Evolutionary conservation across 768 basidiomycete genomes (phyloP).

Genomic region (Holtermanniella nyarrowii): DNA sequence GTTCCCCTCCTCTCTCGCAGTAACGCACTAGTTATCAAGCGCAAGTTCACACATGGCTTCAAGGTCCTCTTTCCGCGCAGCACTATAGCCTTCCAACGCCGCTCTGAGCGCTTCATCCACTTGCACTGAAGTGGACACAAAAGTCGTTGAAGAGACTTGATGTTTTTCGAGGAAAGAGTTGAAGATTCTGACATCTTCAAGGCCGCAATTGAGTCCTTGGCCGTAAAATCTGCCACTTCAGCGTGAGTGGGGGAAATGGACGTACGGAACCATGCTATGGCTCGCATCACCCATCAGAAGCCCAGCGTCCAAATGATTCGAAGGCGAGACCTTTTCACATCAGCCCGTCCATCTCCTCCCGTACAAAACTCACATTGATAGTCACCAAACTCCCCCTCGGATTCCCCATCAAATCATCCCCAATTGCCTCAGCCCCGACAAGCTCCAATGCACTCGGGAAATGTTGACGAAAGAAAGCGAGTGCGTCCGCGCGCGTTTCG

Average conservation of each 20-base stretch:
- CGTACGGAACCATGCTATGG: constrained; percentile 86
- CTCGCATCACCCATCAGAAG: constrained; percentile 89
- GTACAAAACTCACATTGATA: constrained; percentile 59
- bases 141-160: constrained; percentile 50
- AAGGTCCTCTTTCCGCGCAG: constrained; percentile 73
- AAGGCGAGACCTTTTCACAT: constrained; percentile 68
- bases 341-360: constrained; percentile 18
- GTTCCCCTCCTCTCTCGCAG: too few species aligned
- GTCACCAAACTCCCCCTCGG: constrained; percentile 82
- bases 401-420: constrained; percentile 69
- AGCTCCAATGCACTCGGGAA: constrained; percentile 80
- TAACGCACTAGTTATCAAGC: constrained; percentile 88
- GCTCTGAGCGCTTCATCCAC: constrained; percentile 39
- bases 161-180: constrained; percentile 62
- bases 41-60: constrained; percentile 84
- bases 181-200: constrained; percentile 92
- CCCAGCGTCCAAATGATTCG: constrained; percentile 79
- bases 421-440: constrained; percentile 69
- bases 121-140: constrained; percentile 40
- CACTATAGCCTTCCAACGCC: constrained; percentile 69
- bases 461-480: constrained; percentile 67
- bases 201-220: constrained; percentile 93
- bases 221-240: constrained; percentile 46
- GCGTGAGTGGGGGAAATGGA: constrained; percentile 1
- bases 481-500: constrained; percentile 47